phyloP scores from a whole-genome alignment of 768 basidiomycete genomes.

The Lentinula detonsa region DNA sequence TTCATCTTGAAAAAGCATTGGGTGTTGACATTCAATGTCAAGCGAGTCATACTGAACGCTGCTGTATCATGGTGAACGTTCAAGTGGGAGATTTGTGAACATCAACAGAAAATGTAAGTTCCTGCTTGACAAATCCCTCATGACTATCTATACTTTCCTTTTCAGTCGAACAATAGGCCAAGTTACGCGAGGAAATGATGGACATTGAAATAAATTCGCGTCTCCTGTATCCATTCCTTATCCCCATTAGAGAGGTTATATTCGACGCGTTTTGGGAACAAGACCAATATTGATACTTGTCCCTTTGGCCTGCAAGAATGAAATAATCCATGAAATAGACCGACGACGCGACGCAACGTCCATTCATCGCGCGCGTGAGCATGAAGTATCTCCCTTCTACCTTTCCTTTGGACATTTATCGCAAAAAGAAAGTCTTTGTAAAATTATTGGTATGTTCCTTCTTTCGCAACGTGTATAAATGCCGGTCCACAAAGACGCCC shows the following conservation, averaged over 20 bases:
- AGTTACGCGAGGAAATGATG: background rate
- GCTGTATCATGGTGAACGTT: no score
- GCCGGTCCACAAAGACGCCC: background rate
- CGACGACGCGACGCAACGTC: background rate
- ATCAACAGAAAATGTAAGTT: background rate
- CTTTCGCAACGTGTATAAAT: constrained; percentile 6
- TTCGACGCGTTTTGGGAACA: constrained; percentile 2
- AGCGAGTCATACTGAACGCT: no score
- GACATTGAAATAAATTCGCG: background rate
- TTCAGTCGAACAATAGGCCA: constrained; percentile 5
- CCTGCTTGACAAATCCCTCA: background rate
- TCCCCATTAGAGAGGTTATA: background rate
- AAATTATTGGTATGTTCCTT: constrained; percentile 1
- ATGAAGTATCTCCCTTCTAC: background rate
- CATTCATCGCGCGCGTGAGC: background rate
- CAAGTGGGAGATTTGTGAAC: background rate
- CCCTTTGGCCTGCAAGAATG: background rate
- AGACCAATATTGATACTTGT: background rate
- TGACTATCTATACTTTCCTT: background rate
- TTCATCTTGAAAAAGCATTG: no score
- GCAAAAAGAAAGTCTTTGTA: constrained; percentile 5
- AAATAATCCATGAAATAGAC: background rate
- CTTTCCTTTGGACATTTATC: background rate
- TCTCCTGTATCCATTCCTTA: background rate
- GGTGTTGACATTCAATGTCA: no score